Evolutionary conservation across 2,329 filamentous ascomycete species (phyloP), one percentile per base, ranked within the genome.

Genomic region (Didymella pinodella): DNA sequence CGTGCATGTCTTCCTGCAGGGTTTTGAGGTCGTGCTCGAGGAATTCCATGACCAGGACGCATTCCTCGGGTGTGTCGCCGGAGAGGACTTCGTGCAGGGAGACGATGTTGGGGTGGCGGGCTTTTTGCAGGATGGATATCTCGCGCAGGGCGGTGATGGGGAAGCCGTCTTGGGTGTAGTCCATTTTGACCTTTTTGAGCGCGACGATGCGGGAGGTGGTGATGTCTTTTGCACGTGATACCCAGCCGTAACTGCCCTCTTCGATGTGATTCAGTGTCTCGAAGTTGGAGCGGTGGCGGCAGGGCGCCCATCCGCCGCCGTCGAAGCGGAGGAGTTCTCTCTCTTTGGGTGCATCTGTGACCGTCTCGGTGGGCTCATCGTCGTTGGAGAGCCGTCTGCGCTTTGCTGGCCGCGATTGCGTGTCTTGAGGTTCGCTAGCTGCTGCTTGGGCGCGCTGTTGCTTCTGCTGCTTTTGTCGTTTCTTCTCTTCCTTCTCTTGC

Each of bases 1-100:
- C 92, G 51, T 90, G 86, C 92, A 98, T 97, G 74, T 96, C 91
- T 77, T 96, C 91, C 64, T 97, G 90, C 57, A 99, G 85, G 54
- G 90, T 91, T 78, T 96, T 96, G 57, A 99, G 87, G 74, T 99
- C 95, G 82, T 99, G 95, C 81, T 98, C 94, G 70, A 97, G 84
- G 78, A 98, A 99, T 74, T 97, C 93, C 84, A 99, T 94, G 63
- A 98, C 95, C 57, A 99, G 87, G 77, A 92, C 96, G 65, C 97
- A 90, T 80, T 89, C 86, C 61, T 84, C 81, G 64, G 85, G 77
- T 34, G 78, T 79, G 60, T 88, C 86, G 4, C 92, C 91, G 41
- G 94, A 87, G 0, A 98, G 92, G 7, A 98, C 89, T 75, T 98
- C 94, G 55, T 87, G 84, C 54, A 99, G 80, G 41, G 84, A 80